Evolutionary conservation across 148 eudicot genomes (phyloP).

Genomic region (Hydrangea macrophylla): DNA sequence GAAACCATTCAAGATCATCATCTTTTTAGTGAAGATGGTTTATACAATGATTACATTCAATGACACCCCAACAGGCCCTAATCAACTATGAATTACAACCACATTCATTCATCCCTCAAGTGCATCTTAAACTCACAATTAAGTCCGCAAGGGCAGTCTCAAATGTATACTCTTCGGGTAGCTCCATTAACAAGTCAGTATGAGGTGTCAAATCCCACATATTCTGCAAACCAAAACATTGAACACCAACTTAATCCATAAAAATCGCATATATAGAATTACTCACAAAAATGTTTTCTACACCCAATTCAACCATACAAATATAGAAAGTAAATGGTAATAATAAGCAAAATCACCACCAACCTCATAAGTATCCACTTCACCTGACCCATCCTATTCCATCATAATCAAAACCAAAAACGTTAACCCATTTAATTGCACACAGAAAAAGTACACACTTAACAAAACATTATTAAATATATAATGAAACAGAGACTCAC

Average conservation of each 20-base stretch:
- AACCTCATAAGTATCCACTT: constrained; percentile 54
- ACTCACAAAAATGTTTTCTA: neutral
- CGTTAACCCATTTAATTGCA: constrained; percentile 1
- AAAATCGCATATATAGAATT: neutral
- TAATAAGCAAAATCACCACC: neutral
- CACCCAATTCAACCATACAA: neutral
- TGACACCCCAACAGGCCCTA: neutral
- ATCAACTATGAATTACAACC: neutral
- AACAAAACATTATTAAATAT: neutral
- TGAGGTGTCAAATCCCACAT: constrained; percentile 95
- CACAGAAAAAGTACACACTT: neutral
- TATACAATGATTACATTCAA: no score
- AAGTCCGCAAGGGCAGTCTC: constrained; percentile 81
- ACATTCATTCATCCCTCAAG: neutral
- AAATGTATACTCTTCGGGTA: constrained; percentile 67
- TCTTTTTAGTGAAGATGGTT: no score
- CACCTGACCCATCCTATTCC: constrained; percentile 61
- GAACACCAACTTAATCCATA: neutral
- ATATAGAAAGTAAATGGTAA: neutral
- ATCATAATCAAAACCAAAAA: constrained; percentile 6
- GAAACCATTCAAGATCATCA: no score
- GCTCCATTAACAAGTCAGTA: constrained; percentile 59
- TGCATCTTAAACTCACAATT: constrained; percentile 42
- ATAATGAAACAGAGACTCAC: constrained; percentile 6
- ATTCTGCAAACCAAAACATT: constrained; percentile 29